Evolutionary conservation across 2,329 filamentous ascomycete genomes (phyloP).

Genomic region (Trichoderma asperellum): DNA sequence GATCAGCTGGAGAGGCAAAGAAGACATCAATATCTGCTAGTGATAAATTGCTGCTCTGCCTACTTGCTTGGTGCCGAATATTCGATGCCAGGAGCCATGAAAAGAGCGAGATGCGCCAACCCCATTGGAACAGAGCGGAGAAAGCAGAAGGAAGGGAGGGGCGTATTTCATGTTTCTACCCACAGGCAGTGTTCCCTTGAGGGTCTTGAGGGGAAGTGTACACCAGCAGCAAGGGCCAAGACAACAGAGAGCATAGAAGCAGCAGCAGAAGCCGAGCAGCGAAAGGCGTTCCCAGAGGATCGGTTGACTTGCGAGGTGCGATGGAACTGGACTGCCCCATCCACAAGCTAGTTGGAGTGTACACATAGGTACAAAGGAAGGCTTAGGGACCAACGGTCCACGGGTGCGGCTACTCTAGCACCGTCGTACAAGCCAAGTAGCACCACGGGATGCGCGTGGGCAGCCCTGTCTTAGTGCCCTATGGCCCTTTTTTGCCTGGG

Average conservation of each 20-base stretch:
- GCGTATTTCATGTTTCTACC: slow-evolving; percentile 11
- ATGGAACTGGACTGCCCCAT: slow-evolving; percentile 10
- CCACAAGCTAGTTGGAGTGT: not conserved
- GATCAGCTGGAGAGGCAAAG: not conserved
- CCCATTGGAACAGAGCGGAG: slow-evolving; percentile 26
- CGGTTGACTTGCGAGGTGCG: slow-evolving; percentile 23
- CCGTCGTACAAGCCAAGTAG: slow-evolving; percentile 24
- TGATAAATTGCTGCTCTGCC: not conserved
- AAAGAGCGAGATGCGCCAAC: slow-evolving; percentile 22
- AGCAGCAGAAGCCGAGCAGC: slow-evolving; percentile 17
- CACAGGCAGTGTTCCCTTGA: not conserved
- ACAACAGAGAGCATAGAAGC: slow-evolving; percentile 11
- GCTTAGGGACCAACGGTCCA: slow-evolving; percentile 21
- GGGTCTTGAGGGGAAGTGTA: not conserved
- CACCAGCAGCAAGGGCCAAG: slow-evolving; percentile 14
- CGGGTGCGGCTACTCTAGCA: slow-evolving; percentile 30
- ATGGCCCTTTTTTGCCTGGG: slow-evolving; percentile 19
- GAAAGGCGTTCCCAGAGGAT: slow-evolving; percentile 28
- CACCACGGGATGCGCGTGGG: slow-evolving; percentile 25
- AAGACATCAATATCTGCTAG: not conserved
- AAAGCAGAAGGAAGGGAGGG: slow-evolving; percentile 9
- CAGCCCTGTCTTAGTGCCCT: slow-evolving; percentile 24
- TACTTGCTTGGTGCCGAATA: not conserved
- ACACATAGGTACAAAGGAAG: slow-evolving; percentile 5
- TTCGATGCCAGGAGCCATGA: slow-evolving; percentile 5